Evolutionary conservation across 805 yeast species (phyloP).

Genomic region (Saturnispora mendoncae): DNA sequence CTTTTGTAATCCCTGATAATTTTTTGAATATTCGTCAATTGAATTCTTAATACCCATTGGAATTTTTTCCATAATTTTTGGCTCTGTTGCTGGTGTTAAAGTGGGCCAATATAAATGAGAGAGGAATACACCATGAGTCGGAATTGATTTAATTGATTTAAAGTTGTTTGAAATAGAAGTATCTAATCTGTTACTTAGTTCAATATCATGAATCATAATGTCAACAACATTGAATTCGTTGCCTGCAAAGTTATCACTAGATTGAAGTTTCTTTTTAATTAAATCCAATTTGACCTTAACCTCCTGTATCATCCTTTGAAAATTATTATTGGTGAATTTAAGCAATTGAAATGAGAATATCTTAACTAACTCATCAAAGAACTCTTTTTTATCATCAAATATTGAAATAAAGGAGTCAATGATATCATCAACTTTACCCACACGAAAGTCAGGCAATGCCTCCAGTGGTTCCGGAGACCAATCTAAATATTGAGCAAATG

Average conservation of each 20-base stretch:
- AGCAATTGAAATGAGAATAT: constrained; percentile 53
- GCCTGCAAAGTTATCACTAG: constrained; percentile 36
- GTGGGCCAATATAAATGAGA: constrained; percentile 81
- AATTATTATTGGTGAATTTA: constrained; percentile 32
- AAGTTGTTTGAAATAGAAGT: constrained; percentile 10
- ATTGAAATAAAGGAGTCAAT: constrained; percentile 65
- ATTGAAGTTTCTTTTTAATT: constrained; percentile 39
- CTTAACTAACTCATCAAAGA: constrained; percentile 54
- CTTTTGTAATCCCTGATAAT: constrained; percentile 37
- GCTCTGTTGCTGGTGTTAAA: constrained; percentile 28
- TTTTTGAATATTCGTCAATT: constrained; percentile 34
- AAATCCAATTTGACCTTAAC: constrained; percentile 30
- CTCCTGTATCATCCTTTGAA: constrained; percentile 32
- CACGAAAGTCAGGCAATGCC: constrained; percentile 77
- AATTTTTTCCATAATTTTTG: constrained; percentile 20
- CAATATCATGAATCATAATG: constrained; percentile 74
- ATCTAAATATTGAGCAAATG: constrained; percentile 31
- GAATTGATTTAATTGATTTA: constrained; percentile 20
- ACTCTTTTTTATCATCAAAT: constrained; percentile 58
- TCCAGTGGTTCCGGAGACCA: constrained; percentile 89
- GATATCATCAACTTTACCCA: constrained; percentile 51
- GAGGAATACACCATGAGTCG: constrained; percentile 50
- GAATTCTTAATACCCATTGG: constrained; percentile 39
- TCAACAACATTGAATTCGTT: constrained; percentile 58
- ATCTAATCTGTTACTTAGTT: constrained; percentile 44